Evolutionary conservation across 805 yeast genomes (phyloP), one percentile per base, ranked within the genome.

Genomic region (Tetrapisispora iriomotensis): DNA sequence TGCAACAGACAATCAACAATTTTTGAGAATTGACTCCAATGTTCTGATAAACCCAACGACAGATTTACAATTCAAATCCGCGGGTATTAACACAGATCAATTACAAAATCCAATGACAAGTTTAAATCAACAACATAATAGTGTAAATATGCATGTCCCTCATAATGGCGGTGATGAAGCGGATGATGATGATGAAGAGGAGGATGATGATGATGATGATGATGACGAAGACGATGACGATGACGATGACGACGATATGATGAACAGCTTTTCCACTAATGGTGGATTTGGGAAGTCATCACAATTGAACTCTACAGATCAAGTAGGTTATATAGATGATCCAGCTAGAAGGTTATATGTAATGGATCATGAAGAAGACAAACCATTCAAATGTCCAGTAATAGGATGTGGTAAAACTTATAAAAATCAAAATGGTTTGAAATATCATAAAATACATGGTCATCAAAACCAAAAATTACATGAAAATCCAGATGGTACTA

Each of bases 351-450:
- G 90, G 58, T 65, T 90, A 43, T 90, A 90, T 58, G 95, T 90
- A 23, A 80, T 85, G 69, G 96, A 88, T 62, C 82, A 78, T 46
- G 88, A 84, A 42, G 96, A 90, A 51, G 83, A 86, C 59, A 80
- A 94, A 61, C 98, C 98, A 23, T 92, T 82, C 67, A 87, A 82
- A 60, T 92, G 98, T 67, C 98, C 97, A 0, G 98, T 92, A 33
- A 83, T 87, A 54, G 98, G 98, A 8, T 92, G 98, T 64, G 96
- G 88, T 51, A 92, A 92, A 68, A 90, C 90, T 22, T 92, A 92
- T 64, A 92, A 92, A 67, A 92, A 92, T 63, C 98, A 92, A 65
- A 92, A 92, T 58, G 98, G 98, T 13, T 71, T 92, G 56, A 92
- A 92, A 61, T 92, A 92, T 63, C 98, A 92, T 64, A 74, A 95